Evolutionary conservation across 129 eudicot species (phyloP), one percentile per base, ranked within the genome.

Genomic region (Oenanthe sinensis): DNA sequence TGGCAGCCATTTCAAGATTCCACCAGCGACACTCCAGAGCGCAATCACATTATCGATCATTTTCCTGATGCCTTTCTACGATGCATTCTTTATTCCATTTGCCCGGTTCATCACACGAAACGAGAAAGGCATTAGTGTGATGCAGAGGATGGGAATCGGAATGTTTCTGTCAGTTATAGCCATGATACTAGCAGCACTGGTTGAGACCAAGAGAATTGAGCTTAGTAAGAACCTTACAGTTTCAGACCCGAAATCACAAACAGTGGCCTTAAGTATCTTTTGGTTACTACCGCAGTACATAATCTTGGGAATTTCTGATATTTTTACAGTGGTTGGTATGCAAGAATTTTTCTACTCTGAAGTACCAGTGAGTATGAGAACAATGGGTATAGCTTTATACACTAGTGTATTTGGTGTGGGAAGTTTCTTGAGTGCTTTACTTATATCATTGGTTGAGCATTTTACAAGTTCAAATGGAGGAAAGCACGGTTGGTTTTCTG

Each of bases 241-340:
- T 19, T 48, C 74, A 2, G 81, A 79, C 52, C 36, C 37, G 4
- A 80, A 78, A n/a, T 62, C 79, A 7, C 76, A 70, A 55, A 54
- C 68, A 8, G 79, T 81, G 30, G 83, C 85, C 0, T 28, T 89
- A 13, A 90, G 95, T 65, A 96, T 96, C 40, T 87, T 87, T 63
- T 96, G 97, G 97, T 43, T 96, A 83, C 82, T 96, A 3, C 99
- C 97, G 0, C 99, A 96, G 75, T 96, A 92, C 74, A 76, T 96
- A 4, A 30, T 92, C 5, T 45, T 96, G 80, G 99, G 99, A 1
- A 87, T 96, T 45, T 90, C 97, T 0, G 99, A 96, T 75, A 92
- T 96, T 68, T 96, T 96, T 33, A 96, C 99, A 0, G 97, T 96
- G 24, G 97, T 96, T 19, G 99, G 97, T 44, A 92, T 96, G 99